These are phyloP conservation scores for Dunaliella sp. DNA, from an alignment of 139 green algal genomes.

Conservation along the genomic window DNA sequence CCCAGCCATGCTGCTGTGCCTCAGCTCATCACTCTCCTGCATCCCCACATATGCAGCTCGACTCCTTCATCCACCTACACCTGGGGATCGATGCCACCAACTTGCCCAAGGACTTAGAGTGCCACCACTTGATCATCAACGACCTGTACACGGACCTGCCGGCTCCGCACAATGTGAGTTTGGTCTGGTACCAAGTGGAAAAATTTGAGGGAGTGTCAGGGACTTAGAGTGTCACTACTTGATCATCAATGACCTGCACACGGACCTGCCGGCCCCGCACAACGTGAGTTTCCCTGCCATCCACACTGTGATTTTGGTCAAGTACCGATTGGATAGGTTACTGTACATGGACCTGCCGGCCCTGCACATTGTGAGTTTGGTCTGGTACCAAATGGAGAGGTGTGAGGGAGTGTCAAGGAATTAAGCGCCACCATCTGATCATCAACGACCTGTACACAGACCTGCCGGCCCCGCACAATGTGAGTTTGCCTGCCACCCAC, in stretches of 20 bases:
- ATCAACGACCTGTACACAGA: constrained; percentile 64
- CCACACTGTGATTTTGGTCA: no score
- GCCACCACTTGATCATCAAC: constrained; percentile 85
- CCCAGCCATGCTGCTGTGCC: background rate
- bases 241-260: constrained; percentile 68
- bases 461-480: constrained; percentile 56
- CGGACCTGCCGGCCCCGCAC: constrained; percentile 49
- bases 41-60: constrained; percentile 29
- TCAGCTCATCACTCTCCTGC: background rate
- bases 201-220: no score
- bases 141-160: constrained; percentile 53
- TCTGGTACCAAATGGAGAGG: no score
- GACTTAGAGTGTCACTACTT: constrained; percentile 84
- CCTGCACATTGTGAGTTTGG: no score
- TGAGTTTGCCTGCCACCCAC: no score
- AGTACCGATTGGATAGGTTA: no score
- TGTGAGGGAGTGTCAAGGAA: no score
- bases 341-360: no score
- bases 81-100: constrained; percentile 78
- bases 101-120: constrained; percentile 67
- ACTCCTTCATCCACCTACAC: constrained; percentile 88
- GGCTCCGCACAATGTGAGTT: constrained; percentile 53
- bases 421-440: constrained; percentile 83
- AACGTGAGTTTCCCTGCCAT: no score
- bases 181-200: no score